Conservation (phyloP, 2,329 filamentous ascomycete genomes). For the Botrytis sinoallii region DNA sequence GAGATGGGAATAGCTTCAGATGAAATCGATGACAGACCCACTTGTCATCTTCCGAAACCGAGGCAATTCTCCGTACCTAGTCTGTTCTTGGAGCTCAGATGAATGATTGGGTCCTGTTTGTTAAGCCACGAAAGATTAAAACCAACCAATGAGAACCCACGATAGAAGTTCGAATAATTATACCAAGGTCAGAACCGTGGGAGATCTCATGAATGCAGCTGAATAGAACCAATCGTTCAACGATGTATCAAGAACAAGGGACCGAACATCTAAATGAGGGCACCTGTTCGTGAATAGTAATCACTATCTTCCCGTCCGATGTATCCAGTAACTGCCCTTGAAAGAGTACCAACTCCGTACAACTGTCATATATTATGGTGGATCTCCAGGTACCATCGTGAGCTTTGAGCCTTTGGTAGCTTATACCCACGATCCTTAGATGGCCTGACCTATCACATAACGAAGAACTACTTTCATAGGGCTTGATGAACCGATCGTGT, state of each 20-base stretch:
- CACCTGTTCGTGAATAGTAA: not conserved
- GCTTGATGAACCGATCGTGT: not conserved
- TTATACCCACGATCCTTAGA: not conserved
- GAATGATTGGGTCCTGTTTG: not conserved
- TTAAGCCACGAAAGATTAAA: not conserved
- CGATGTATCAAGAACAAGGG: not conserved
- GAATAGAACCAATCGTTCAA: not conserved
- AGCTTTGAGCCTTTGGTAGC: not conserved
- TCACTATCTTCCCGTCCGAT: not conserved
- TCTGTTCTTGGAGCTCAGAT: not conserved
- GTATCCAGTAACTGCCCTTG: not conserved
- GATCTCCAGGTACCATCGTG: not conserved
- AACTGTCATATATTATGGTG: not conserved
- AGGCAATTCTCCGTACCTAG: not conserved
- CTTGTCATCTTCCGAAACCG: not conserved
- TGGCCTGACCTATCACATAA: not conserved
- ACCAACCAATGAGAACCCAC: not conserved
- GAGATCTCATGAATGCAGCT: not conserved
- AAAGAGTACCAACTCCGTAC: not conserved
- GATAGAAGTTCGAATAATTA: not conserved
- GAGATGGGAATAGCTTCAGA: conserved; percentile 20
- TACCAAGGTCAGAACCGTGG: not conserved
- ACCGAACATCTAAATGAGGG: not conserved
- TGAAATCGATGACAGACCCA: not conserved
- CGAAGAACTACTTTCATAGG: not conserved